Conservation (phyloP, 2,329 filamentous ascomycete species). For the Fusarium longipes region DNA sequence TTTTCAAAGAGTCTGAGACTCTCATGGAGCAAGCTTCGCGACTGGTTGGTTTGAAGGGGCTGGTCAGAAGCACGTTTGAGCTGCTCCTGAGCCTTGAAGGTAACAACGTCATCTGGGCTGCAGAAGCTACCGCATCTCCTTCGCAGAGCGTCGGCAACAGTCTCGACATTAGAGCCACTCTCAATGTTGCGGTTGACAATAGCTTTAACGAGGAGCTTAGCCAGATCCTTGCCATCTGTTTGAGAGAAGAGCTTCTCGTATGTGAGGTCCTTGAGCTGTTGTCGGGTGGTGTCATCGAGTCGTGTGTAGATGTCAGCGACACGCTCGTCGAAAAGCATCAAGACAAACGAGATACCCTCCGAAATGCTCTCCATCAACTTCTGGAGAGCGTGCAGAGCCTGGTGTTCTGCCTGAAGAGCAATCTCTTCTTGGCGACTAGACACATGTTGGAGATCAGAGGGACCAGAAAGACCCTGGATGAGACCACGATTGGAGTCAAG, state of each 20-base stretch:
- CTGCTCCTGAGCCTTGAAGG: slow-evolving; percentile 98
- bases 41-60: slow-evolving; percentile 77
- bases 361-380: slow-evolving; percentile 90
- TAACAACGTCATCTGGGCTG: slow-evolving; percentile 94
- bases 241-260: slow-evolving; percentile 90
- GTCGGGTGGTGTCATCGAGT: slow-evolving; percentile 75
- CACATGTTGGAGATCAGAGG: slow-evolving; percentile 82
- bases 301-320: slow-evolving; percentile 87
- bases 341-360: slow-evolving; percentile 95
- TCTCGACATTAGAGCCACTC: slow-evolving; percentile 96
- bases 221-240: slow-evolving; percentile 82
- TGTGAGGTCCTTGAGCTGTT: slow-evolving; percentile 79
- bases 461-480: slow-evolving; percentile 93
- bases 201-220: slow-evolving; percentile 93
- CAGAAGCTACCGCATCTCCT: slow-evolving; percentile 97
- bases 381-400: slow-evolving; percentile 87
- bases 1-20: slow-evolving; percentile 89
- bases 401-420: slow-evolving; percentile 92
- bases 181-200: slow-evolving; percentile 99
- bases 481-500: slow-evolving; percentile 88
- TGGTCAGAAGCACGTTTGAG: slow-evolving; percentile 88
- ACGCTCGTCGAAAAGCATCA: slow-evolving; percentile 93
- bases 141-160: slow-evolving; percentile 92
- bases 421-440: slow-evolving; percentile 90
- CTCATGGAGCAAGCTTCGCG: slow-evolving; percentile 84